Base-by-base conservation (phyloP, 106 monocot genomes). In the Posidonia australis region DNA sequence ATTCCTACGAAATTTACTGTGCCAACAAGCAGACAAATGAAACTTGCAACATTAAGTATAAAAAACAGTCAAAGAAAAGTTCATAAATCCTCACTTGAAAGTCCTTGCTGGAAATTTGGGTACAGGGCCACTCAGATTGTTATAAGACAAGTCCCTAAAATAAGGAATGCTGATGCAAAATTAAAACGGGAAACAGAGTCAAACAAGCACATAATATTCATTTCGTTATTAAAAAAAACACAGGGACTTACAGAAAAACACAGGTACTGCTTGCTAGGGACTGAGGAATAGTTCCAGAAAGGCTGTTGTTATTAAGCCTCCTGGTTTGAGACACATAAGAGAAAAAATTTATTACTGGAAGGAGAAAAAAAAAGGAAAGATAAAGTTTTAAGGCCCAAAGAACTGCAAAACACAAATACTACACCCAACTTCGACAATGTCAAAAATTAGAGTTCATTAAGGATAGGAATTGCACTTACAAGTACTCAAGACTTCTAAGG, bases 101-200 rank as follows among this genome's bases (percentile, higher is more conserved):
- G 80, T 74, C 58, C 71, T 74, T 1, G 80, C 73, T 47, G 80
- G 80, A 72, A 77, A 80, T 27, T 29, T 80, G 27, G 80, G 80
- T 13, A 84, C 64, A 25, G 84, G 77, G 18, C 76, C 83, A 63
- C 73, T 83, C 62, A 83, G 65, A 69, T 84, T 84, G 63, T 84
- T 84, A 47, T 71, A 84, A 17, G 84, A 84, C 68, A 84, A 49
- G 46, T 84, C 84, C 64, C 84, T 84, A 74, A 49, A 69, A 20
- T 19, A 44, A 16, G 44, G n/a, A n/a, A n/a, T n/a, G n/a, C n/a
- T n/a, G n/a, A n/a, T n/a, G n/a, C n/a, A n/a, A n/a, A n/a, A n/a
- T n/a, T n/a, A n/a, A n/a, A n/a, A n/a, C n/a, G n/a, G 0, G 22
- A 20, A 6, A 7, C 5, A 24, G n/a, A 49, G 10, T 16, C 48